Conservation (phyloP, 1,284 basidiomycete genomes). For the Phellinidium pouzarii region DNA sequence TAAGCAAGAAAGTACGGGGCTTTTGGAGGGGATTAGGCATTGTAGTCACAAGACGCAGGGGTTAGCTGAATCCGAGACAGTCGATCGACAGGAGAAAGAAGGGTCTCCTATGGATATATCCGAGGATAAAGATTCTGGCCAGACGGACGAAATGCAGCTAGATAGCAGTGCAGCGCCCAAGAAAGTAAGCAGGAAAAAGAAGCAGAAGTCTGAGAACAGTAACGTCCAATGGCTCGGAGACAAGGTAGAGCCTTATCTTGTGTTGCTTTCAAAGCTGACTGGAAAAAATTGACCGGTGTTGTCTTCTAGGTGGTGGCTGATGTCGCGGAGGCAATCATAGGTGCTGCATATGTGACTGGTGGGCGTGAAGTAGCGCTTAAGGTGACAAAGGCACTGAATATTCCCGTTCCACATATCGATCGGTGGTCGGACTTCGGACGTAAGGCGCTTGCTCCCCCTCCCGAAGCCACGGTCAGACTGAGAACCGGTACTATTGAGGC, state of each 20-base stretch:
- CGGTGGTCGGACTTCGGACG: constrained; percentile 65
- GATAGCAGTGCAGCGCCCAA: constrained; percentile 21
- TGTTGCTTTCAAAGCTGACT: constrained; percentile 11
- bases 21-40: not conserved
- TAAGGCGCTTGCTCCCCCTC: constrained; percentile 38
- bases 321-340: constrained; percentile 75
- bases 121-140: constrained; percentile 1
- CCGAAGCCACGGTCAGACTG: constrained; percentile 36
- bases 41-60: not conserved
- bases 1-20: not conserved
- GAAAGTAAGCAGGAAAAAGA: constrained; percentile 36
- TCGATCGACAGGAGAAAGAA: not conserved
- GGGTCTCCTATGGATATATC: constrained; percentile 1
- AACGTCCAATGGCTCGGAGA: constrained; percentile 61
- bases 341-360: constrained; percentile 67
- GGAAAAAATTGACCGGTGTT: too few species aligned
- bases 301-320: constrained; percentile 74
- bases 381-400: constrained; percentile 52
- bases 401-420: constrained; percentile 54
- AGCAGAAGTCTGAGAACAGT: constrained; percentile 37
- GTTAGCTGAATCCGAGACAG: not conserved
- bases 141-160: constrained; percentile 9
- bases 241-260: constrained; percentile 45
- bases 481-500: constrained; percentile 40
- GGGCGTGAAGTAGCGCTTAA: constrained; percentile 59